Evolutionary conservation across 441 rosid species (phyloP).

Genomic region (Syzygium malaccense): DNA sequence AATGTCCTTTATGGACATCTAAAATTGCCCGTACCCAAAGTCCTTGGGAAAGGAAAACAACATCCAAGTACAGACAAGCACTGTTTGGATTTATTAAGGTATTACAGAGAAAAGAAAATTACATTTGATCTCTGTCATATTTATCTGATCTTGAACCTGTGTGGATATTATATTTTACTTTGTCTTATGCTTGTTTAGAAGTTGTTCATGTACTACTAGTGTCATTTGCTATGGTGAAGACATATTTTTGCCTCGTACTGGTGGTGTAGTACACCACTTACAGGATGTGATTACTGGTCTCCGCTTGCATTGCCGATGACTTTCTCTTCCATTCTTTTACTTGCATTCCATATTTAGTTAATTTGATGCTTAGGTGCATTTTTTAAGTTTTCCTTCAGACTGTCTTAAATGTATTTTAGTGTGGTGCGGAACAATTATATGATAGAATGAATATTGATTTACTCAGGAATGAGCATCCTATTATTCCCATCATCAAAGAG

Average conservation of each 20-base stretch:
- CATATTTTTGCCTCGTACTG: not conserved
- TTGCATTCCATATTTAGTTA: not conserved
- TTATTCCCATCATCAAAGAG: slow-evolving; percentile 85
- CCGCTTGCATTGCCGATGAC: not conserved
- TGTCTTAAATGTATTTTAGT: not conserved
- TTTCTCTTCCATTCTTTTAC: not conserved
- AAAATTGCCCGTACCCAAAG: slow-evolving; percentile 76
- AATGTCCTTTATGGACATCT: slow-evolving; percentile 76
- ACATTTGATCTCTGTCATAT: not conserved
- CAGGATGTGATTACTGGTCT: not conserved
- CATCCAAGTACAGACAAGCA: slow-evolving; percentile 97
- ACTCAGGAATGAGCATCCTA: slow-evolving; percentile 85
- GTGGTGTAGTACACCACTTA: not conserved
- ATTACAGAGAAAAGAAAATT: not conserved
- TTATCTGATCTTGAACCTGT: not conserved
- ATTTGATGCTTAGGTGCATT: not conserved
- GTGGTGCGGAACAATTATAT: no score
- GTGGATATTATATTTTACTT: not conserved
- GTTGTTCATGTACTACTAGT: not conserved
- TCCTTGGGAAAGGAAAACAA: slow-evolving; percentile 57
- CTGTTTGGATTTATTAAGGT: slow-evolving; percentile 88
- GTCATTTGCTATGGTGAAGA: not conserved
- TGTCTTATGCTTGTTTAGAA: not conserved
- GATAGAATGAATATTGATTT: not conserved
- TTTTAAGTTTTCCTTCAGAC: not conserved